A percentile compares a stretch with the other conserved stretches of the same genome.
These are phyloP conservation scores for Cytospora schulzeri DNA, from an alignment of 2,329 filamentous ascomycete genomes.

Conservation along the genomic window DNA sequence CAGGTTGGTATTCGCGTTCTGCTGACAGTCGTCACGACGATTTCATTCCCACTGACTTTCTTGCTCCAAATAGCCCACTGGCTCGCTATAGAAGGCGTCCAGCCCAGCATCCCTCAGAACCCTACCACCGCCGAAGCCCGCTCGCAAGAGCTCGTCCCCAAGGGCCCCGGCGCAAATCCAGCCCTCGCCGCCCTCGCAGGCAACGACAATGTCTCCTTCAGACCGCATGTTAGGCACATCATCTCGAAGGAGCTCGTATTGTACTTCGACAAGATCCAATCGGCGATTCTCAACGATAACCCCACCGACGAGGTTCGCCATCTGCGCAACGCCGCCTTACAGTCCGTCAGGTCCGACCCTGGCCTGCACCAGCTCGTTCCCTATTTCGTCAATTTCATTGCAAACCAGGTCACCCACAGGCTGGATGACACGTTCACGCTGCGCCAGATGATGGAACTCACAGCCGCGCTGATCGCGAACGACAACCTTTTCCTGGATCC, in stretches of 20 bases:
- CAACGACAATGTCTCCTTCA: constrained; percentile 80
- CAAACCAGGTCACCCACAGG: constrained; percentile 92
- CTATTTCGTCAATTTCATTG: constrained; percentile 95
- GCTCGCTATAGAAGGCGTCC: constrained; percentile 96
- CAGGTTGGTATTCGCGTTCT: constrained; percentile 57
- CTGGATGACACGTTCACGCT: constrained; percentile 88
- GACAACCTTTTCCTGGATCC: constrained; percentile 72
- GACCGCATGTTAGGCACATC: constrained; percentile 92
- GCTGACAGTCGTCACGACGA: neutral
- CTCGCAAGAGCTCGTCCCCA: constrained; percentile 82
- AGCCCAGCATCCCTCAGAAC: constrained; percentile 95
- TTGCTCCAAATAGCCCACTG: constrained; percentile 71
- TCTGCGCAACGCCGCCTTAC: constrained; percentile 81
- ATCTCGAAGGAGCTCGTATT: constrained; percentile 94
- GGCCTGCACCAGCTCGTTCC: constrained; percentile 93
- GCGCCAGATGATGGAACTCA: constrained; percentile 89
- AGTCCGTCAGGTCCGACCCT: constrained; percentile 84
- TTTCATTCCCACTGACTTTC: constrained; percentile 27
- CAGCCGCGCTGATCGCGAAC: constrained; percentile 82
- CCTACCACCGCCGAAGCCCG: constrained; percentile 83
- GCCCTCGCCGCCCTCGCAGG: constrained; percentile 82
- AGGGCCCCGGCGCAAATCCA: constrained; percentile 85
- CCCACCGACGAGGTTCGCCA: constrained; percentile 74
- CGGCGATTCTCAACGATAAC: constrained; percentile 82
- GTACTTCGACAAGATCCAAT: constrained; percentile 95